These are phyloP conservation scores for Saccharomyces hybrid DNA, from an alignment of 1,139 yeast species.

Conservation along the genomic window DNA sequence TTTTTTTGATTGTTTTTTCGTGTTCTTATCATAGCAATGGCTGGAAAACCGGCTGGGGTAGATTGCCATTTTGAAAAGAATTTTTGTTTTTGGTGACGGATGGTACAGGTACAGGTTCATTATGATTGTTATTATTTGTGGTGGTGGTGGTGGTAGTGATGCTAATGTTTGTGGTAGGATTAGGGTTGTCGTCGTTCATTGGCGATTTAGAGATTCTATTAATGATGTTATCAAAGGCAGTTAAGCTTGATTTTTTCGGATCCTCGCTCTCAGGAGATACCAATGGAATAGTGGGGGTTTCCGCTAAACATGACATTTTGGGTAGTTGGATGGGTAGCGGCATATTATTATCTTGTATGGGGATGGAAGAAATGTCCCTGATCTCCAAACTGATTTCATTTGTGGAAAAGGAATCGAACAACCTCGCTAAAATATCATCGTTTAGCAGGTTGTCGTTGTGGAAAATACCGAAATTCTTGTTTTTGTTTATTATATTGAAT, in stretches of 20 bases:
- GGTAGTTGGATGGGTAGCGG: not conserved
- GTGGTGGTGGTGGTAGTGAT: constrained; percentile 6
- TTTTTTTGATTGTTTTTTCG: not conserved
- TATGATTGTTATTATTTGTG: constrained; percentile 5
- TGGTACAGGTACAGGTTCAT: not conserved
- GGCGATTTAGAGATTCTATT: constrained; percentile 18
- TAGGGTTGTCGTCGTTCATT: constrained; percentile 1
- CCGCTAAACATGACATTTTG: not conserved
- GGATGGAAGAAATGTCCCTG: constrained; percentile 9
- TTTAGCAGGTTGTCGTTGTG: constrained; percentile 19
- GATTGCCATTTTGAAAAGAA: constrained; percentile 22
- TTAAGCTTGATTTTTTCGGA: constrained; percentile 7
- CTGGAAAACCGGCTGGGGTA: constrained; percentile 30
- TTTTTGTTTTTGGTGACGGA: constrained; percentile 10
- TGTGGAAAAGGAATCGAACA: constrained; percentile 24
- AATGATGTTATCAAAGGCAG: constrained; percentile 21
- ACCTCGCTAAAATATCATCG: constrained; percentile 24
- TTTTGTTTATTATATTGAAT: constrained; percentile 20
- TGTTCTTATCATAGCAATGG: constrained; percentile 16
- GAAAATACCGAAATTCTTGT: constrained; percentile 17
- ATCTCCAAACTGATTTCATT: constrained; percentile 24
- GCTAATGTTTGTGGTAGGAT: constrained; percentile 7
- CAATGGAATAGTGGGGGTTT: not conserved
- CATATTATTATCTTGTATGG: not conserved
- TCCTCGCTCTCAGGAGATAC: not conserved